These are phyloP conservation scores for Cutaneotrichosporon sp. DNA, from an alignment of 1,284 basidiomycete species.

Conservation along the genomic window DNA sequence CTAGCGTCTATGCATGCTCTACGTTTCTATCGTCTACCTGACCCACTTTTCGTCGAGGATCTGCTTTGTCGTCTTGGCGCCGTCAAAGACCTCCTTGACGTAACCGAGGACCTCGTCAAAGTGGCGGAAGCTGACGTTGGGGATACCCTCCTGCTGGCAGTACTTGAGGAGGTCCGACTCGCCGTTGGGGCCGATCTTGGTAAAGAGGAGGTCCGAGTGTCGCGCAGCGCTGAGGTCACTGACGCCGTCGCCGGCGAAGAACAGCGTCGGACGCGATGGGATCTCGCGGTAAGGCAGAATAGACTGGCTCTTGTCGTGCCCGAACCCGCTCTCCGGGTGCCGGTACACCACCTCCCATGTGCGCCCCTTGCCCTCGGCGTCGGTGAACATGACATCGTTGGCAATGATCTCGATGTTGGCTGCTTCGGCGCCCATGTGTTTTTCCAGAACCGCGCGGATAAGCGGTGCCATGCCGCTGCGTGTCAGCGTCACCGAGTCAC, in stretches of 20 bases:
- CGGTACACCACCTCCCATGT: constrained; percentile 80
- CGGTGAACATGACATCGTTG: constrained; percentile 65
- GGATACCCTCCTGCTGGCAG: constrained; percentile 54
- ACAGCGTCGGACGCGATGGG: constrained; percentile 66
- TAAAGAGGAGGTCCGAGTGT: constrained; percentile 84
- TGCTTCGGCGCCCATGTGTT: constrained; percentile 68
- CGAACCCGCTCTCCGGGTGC: constrained; percentile 78
- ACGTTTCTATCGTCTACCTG: constrained; percentile 1
- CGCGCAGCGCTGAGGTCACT: constrained; percentile 80
- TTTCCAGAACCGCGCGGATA: constrained; percentile 75
- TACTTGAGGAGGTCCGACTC: constrained; percentile 80
- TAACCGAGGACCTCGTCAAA: constrained; percentile 46
- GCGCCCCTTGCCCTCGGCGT: constrained; percentile 56
- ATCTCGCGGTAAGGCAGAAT: constrained; percentile 78
- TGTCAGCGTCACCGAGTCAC: not conserved
- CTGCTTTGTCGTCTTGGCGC: constrained; percentile 31
- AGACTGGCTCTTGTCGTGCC: constrained; percentile 88
- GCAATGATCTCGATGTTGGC: constrained; percentile 79
- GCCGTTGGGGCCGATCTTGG: constrained; percentile 68
- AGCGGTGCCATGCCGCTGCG: constrained; percentile 84
- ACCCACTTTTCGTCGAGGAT: constrained; percentile 21
- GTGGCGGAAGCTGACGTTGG: constrained; percentile 46
- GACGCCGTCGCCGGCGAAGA: constrained; percentile 94
- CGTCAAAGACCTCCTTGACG: constrained; percentile 62
- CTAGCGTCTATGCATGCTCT: constrained; percentile 1